phyloP scores from a whole-genome alignment of 352 stramenopile genomes.

The Phytophthora cactorum region DNA sequence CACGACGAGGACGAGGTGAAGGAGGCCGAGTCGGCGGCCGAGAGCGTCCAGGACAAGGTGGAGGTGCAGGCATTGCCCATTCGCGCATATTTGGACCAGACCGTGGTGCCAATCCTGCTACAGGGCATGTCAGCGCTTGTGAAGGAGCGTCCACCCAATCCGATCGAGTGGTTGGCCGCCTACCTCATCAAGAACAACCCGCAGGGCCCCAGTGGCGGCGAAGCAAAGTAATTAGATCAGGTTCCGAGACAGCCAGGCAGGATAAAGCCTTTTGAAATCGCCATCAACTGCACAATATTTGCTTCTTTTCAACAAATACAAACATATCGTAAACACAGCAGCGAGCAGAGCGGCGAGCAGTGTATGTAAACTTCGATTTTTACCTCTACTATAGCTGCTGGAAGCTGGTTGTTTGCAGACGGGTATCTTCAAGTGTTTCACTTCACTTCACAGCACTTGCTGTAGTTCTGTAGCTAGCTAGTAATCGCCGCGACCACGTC shows the following conservation, averaged over 20 bases:
- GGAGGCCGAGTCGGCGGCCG: slow-evolving; percentile 70
- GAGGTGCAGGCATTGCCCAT: slow-evolving; percentile 95
- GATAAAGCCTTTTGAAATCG: slow-evolving; percentile 3
- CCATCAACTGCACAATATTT: slow-evolving; percentile 32
- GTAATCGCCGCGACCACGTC: slow-evolving; percentile 48
- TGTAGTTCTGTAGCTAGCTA: slow-evolving; percentile 35
- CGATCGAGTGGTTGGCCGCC: slow-evolving; percentile 96
- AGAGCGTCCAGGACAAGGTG: slow-evolving; percentile 88
- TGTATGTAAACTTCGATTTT: slow-evolving; percentile 14
- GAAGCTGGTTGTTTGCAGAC: slow-evolving; percentile 7
- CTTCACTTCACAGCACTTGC: slow-evolving; percentile 13
- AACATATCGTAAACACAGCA: slow-evolving; percentile 11
- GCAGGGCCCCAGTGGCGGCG: slow-evolving; percentile 67
- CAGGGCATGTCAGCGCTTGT: slow-evolving; percentile 98
- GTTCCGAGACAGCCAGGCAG: slow-evolving; percentile 5
- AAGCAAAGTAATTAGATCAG: slow-evolving; percentile 64
- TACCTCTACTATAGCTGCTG: slow-evolving; percentile 11
- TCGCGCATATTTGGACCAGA: slow-evolving; percentile 98
- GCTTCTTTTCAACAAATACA: slow-evolving; percentile 24
- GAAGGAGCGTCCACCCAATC: slow-evolving; percentile 97
- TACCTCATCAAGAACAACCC: slow-evolving; percentile 98
- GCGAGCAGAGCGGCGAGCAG: too few relatives aligned
- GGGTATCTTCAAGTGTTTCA: slow-evolving; percentile 15
- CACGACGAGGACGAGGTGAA: slow-evolving; percentile 50
- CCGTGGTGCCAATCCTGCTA: slow-evolving; percentile 97